phyloP scores from a whole-genome alignment of 208 protist genomes.

The Leishmania tarentolae region DNA sequence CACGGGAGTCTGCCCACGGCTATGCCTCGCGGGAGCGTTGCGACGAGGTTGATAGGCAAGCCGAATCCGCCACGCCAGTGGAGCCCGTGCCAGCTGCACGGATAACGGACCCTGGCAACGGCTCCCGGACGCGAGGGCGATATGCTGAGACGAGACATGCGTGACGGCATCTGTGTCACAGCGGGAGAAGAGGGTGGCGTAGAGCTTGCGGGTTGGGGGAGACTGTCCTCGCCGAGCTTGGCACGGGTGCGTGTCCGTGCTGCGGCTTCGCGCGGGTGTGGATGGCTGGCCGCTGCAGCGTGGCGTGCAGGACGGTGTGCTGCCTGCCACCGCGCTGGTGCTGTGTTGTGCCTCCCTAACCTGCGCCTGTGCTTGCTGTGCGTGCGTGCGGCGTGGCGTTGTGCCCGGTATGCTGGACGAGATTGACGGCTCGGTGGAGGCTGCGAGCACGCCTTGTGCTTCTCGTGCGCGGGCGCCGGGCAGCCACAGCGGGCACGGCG shows the following conservation, averaged over 20 bases:
- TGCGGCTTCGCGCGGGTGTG: too few species aligned
- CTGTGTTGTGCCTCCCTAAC: too few species aligned
- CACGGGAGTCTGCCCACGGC: background rate
- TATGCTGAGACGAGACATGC: background rate
- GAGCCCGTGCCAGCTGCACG: background rate
- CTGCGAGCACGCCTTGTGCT: background rate
- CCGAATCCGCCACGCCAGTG: background rate
- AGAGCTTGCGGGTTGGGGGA: too few species aligned
- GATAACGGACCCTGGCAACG: background rate
- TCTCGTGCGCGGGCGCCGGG: too few species aligned
- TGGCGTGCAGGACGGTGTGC: too few species aligned
- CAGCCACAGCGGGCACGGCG: too few species aligned
- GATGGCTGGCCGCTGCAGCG: too few species aligned
- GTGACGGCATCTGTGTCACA: too few species aligned
- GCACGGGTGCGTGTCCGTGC: too few species aligned
- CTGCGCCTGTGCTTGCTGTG: background rate
- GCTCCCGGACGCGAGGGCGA: background rate
- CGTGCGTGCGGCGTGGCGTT: background rate
- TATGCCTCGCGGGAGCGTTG: background rate
- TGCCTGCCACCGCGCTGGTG: background rate
- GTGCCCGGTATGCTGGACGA: background rate
- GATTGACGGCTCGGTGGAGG: background rate
- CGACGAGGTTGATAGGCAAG: background rate
- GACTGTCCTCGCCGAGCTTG: too few species aligned
- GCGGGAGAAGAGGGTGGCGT: too few species aligned